These are phyloP conservation scores for Annulohypoxylon moriforme DNA, from an alignment of 495 filamentous ascomycete species.

Conservation along the genomic window DNA sequence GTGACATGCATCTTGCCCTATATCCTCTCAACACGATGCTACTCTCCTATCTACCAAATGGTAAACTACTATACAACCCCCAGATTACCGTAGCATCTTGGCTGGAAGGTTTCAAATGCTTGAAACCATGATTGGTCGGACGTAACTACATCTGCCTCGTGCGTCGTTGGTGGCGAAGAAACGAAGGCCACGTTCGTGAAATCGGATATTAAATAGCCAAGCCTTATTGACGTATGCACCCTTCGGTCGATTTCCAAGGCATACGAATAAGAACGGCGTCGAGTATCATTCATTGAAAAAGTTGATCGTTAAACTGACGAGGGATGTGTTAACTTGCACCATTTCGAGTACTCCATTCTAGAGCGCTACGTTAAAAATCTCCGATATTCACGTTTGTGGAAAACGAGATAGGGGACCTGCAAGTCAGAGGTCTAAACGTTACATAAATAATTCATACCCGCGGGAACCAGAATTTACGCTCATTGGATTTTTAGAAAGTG, in stretches of 20 bases:
- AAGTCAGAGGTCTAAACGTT: background rate
- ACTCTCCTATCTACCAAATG: conserved; percentile 3
- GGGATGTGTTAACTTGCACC: background rate
- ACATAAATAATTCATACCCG: background rate
- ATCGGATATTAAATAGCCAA: background rate
- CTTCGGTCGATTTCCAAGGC: background rate
- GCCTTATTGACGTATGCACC: background rate
- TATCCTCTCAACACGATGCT: conserved; percentile 1
- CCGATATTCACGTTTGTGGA: background rate
- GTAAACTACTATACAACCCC: conserved; percentile 5
- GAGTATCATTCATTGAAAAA: background rate
- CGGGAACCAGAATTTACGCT: background rate
- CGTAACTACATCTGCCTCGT: conserved; percentile 1
- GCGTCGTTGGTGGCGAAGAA: conserved; percentile 1
- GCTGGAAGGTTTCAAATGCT: conserved; percentile 4
- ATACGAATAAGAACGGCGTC: background rate
- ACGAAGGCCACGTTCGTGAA: background rate
- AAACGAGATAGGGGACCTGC: background rate
- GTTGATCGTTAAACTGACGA: background rate
- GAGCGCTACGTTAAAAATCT: background rate
- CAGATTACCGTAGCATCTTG: conserved; percentile 11
- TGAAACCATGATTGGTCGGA: conserved; percentile 3
- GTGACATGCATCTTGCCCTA: conserved; percentile 31
- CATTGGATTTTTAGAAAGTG: background rate
- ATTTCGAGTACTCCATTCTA: background rate